Base-by-base conservation (phyloP, 352 stramenopile species). In the Elongisporangium anandrum region DNA sequence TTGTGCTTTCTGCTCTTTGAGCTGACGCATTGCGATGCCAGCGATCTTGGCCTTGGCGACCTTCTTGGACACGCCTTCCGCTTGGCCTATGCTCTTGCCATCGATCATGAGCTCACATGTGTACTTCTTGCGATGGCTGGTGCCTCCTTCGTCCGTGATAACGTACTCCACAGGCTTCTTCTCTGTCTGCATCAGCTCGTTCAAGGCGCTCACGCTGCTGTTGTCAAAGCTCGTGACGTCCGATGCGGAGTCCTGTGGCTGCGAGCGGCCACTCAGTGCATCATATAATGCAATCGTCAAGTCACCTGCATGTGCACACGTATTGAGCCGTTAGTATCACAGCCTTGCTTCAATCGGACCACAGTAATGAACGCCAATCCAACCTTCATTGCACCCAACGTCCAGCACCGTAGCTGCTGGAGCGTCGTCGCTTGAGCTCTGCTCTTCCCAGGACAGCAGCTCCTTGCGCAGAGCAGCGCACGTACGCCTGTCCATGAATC, bases 311-410 rank as follows among this genome's bases (percentile, higher is more conserved):
- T 48, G n/a, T 49, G 2, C 47, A 47, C 34, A 19, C 15, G 15
- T 8, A 53, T 26, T 29, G 4, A 9, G 17, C 9, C 8, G 41
- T 29, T 7, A 29, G 24, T 7, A 3, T 29, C 7, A 7, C 24
- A 29, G 24, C 24, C 7, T 29, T 3, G 24, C 7, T 3, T 29
- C n/a, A n/a, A n/a, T n/a, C n/a, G n/a, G n/a, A n/a, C 24, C 24
- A 29, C 7, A 29, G 24, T 29, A 7, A 1, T 10, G 4, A 2
- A 34, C 13, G 19, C 6, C 12, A 26, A 3, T 53, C 41, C 7
- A 19, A 73, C 81, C 83, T 88, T 94, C 85, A 56, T 94, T 92
- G 64, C 85, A 93, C 34, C 85, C 83, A 62, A 95, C 71, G 65
- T 91, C 85, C n/a, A 92, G 63, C 49, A 90, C 66, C 0, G 70